Conservation (phyloP, 805 yeast genomes). For the Pichia cephalocereana region DNA sequence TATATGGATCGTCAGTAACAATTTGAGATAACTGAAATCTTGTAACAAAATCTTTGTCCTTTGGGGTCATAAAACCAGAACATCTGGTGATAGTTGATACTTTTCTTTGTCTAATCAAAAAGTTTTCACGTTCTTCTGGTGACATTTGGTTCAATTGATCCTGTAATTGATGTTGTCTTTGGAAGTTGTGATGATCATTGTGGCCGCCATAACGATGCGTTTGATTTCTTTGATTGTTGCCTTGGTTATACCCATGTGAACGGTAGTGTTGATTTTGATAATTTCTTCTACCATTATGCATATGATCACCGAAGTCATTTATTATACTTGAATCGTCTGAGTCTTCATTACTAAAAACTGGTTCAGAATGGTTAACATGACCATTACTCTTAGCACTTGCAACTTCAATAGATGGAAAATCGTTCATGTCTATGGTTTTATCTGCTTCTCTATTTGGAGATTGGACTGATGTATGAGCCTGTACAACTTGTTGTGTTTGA, state of each 20-base stretch:
- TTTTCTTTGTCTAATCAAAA: conserved; percentile 62
- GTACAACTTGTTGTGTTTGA: neutral
- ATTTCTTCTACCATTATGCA: neutral
- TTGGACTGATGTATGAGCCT: conserved; percentile 3
- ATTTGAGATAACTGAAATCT: conserved; percentile 91
- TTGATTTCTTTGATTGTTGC: conserved; percentile 4
- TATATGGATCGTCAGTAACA: conserved; percentile 94
- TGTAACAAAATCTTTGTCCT: conserved; percentile 92
- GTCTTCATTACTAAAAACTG: neutral
- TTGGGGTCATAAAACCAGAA: conserved; percentile 93
- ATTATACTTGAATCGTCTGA: neutral
- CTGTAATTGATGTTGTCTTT: conserved; percentile 22
- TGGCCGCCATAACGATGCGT: conserved; percentile 8
- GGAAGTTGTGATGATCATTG: conserved; percentile 13
- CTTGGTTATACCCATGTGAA: conserved; percentile 6
- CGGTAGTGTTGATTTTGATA: conserved; percentile 1
- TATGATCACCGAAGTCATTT: neutral
- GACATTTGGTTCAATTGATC: conserved; percentile 37
- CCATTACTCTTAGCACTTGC: conserved; percentile 5
- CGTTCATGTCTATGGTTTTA: conserved; percentile 12
- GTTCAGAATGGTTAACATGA: conserved; percentile 4
- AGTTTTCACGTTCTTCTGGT: conserved; percentile 65
- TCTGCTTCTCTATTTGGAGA: neutral
- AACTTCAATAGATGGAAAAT: conserved; percentile 18
- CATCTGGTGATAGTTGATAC: conserved; percentile 67